Evolutionary conservation across 768 basidiomycete genomes (phyloP), one percentile per base, ranked within the genome.

Genomic region (Dendrothele bispora): DNA sequence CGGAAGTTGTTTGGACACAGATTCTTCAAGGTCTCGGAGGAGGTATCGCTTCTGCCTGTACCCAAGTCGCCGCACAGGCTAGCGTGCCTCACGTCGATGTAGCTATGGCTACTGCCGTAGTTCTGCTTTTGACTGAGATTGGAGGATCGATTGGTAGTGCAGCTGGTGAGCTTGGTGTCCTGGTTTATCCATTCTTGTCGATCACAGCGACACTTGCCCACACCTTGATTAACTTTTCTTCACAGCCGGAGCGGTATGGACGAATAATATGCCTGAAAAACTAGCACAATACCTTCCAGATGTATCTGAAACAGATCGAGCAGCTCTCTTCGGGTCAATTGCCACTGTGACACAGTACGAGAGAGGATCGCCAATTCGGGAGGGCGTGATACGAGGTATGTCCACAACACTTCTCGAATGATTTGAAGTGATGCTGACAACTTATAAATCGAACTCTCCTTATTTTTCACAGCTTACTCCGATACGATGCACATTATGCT

Each of bases 21-120:
- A 63, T 88, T 41, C 69, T 91, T 14, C 87, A 88, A 65, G 88
- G 87, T 39, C 66, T 83, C 7, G 88, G 88, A 15, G 88, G 88
- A 12, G 88, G 86, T 14, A 73, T 89, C 47, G 84, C 85, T 3
- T 76, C 77, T 7, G 67, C 81, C 34, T 60, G 78, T 4, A 62
- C 73, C 1, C 81, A 81, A 57, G 81, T 84, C 29, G 78, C 75
- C 25, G 78, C 84, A 3, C 86, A 88, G 57, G 85, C 83, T 3
- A 68, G 78, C 10, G 86, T 86, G 3, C 69, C 78, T 1, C 86
- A 86, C 55, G 61, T 61, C 10, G 86, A 87, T 49, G 79, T 87
- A 5, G 86, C 82, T 0, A 81, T 81, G 55, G 80, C 80, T 35
- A 87, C 83, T 5, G 83, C 84, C 0, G 64, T 85, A 43, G 80